Conservation (phyloP, 805 yeast genomes). For the Zygosaccharomyces gambellarensis region DNA sequence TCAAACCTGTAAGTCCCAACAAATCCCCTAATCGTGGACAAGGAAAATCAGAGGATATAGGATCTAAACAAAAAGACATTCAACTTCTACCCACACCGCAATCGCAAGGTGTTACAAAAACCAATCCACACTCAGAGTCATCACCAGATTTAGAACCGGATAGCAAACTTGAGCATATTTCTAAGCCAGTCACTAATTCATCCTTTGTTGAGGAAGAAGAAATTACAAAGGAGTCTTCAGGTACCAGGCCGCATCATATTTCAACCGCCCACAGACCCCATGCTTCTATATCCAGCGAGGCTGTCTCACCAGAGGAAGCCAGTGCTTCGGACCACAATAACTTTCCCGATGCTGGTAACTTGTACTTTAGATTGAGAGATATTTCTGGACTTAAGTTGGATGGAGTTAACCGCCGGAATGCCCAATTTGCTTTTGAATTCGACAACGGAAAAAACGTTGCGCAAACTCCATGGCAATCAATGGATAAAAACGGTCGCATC, state of each 20-base stretch:
- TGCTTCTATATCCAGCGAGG: not conserved
- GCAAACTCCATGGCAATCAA: slow-evolving; percentile 48
- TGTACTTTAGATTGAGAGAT: slow-evolving; percentile 48
- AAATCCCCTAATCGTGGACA: not conserved
- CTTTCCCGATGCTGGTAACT: slow-evolving; percentile 39
- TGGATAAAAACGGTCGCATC: slow-evolving; percentile 30
- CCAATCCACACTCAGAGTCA: not conserved
- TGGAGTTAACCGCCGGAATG: slow-evolving; percentile 42
- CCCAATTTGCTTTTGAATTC: slow-evolving; percentile 46
- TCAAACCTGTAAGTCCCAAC: slow-evolving; percentile 21
- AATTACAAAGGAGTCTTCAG: not conserved
- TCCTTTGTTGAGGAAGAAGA: not conserved
- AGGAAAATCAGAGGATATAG: not conserved
- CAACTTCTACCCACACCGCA: not conserved
- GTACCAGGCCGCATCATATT: not conserved
- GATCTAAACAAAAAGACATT: not conserved
- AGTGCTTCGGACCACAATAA: not conserved
- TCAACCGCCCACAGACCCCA: not conserved
- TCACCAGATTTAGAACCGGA: not conserved
- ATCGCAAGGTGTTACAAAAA: not conserved
- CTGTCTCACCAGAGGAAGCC: not conserved
- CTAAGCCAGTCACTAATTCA: not conserved
- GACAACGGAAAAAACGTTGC: slow-evolving; percentile 83
- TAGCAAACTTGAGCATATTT: not conserved
- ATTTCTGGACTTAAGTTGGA: slow-evolving; percentile 46